A percentile compares a stretch with the other conserved stretches of the same genome.
phyloP scores from a whole-genome alignment of 768 basidiomycete genomes.

The Mrakia blollopis region DNA sequence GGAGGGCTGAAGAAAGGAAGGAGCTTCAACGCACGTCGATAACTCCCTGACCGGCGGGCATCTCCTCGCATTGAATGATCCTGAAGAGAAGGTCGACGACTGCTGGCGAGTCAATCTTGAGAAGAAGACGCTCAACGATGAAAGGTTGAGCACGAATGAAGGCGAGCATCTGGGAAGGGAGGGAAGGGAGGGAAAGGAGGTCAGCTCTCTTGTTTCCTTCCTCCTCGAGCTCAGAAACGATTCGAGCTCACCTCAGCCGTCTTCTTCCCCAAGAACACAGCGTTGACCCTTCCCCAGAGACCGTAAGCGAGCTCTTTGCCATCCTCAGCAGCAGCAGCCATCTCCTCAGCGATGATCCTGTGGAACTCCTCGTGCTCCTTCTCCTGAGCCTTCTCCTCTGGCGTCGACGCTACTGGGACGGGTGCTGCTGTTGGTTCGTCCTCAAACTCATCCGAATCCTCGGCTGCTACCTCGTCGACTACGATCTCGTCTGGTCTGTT shows the following conservation, averaged over 20 bases:
- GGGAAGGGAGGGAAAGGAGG: not conserved
- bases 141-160: slow-evolving; percentile 81
- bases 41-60: slow-evolving; percentile 71
- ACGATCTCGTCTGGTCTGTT: not conserved
- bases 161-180: slow-evolving; percentile 67
- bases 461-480: not conserved
- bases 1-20: slow-evolving; percentile 41
- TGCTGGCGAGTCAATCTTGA: slow-evolving; percentile 80
- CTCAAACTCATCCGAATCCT: slow-evolving; percentile 9
- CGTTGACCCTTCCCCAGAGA: slow-evolving; percentile 91
- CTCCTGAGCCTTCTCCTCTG: not conserved
- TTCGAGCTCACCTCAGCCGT: slow-evolving; percentile 66
- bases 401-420: not conserved
- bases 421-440: not conserved
- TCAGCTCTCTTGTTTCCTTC: not conserved
- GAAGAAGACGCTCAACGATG: slow-evolving; percentile 73
- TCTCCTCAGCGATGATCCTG: slow-evolving; percentile 56
- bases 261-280: slow-evolving; percentile 79
- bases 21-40: slow-evolving; percentile 66
- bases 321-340: slow-evolving; percentile 58
- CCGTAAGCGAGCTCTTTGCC: slow-evolving; percentile 74
- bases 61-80: slow-evolving; percentile 83
- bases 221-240: not conserved
- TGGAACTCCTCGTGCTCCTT: slow-evolving; percentile 7
- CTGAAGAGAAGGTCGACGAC: slow-evolving; percentile 87